Base-by-base conservation (phyloP, 208 protist species). In the Trypanosoma congolense region DNA sequence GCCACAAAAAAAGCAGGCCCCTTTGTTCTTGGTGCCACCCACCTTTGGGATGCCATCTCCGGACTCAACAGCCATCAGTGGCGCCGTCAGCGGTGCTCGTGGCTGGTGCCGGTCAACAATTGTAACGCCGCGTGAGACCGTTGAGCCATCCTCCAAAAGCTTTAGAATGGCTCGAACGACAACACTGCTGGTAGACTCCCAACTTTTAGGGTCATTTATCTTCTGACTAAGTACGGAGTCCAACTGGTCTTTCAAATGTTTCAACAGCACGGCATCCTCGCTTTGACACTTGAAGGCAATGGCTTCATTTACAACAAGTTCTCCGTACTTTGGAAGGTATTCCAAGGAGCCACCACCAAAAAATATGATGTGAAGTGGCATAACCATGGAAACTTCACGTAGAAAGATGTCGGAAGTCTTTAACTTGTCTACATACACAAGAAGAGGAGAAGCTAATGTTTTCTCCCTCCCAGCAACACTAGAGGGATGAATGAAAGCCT, bases 361-460 rank as follows among this genome's bases (percentile, higher is more conserved):
- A 18, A 98, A 73, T 12, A 98, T 84, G 19, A 98, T 66, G 36
- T 96, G 86, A 45, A 96, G 79, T 14, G 92, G 90, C 0, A 82
- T 73, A 19, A 98, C 80, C 54, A 93, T 77, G 3, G 85, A 96
- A 16, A 92, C 80, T 50, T 97, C 84, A 16, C 92, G 79, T 29
- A 98, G 48, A 64, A 95, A 98, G 1, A 93, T 85, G 42, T 67
- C 72, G 5, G 82, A 92, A 1, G 96, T 98, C 63, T 96, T 87
- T 0, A 97, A 70, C 64, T 97, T 97, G 49, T 98, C 93, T 50
- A 92, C 73, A 78, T 96, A 98, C 2, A 97, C 83, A 25, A 98
- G 62, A 40, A 95, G 83, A 21, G 72, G 80, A 2, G 87, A 84
- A 10, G 64, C 33, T 38, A 90, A 87, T 4, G 76, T 52, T n/a